Evolutionary conservation across 176 grass and related monocot genomes (phyloP).

Genomic region (Puccinellia tenuiflora): DNA sequence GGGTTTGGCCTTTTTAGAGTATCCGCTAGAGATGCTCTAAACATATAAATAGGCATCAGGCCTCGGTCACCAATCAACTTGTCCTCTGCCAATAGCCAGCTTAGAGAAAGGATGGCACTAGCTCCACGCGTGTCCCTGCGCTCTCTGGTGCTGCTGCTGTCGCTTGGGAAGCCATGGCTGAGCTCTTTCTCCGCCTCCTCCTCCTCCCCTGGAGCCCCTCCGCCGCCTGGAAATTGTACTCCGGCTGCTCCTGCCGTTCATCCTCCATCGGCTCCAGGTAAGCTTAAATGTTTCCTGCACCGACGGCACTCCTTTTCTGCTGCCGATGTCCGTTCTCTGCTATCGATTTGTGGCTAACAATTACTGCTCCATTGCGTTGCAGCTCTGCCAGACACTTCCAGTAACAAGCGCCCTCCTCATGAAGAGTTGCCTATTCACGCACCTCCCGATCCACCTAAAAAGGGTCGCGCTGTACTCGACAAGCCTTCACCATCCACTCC

Average conservation of each 20-base stretch:
- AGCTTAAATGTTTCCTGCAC: neutral
- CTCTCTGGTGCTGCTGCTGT: neutral
- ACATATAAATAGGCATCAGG: neutral
- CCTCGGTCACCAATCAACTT: neutral
- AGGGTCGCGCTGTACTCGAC: too few relatives aligned
- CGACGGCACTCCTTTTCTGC: neutral
- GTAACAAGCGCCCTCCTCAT: too few relatives aligned
- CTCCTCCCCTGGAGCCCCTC: neutral
- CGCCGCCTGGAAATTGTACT: neutral
- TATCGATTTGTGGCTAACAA: neutral
- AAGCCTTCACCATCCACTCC: too few relatives aligned
- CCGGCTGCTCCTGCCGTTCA: neutral
- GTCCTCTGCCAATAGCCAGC: neutral
- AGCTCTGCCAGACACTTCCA: too few relatives aligned
- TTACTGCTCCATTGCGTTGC: neutral
- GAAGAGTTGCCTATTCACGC: too few relatives aligned
- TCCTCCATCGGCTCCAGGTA: neutral
- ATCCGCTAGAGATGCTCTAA: too few relatives aligned
- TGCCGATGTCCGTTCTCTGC: neutral
- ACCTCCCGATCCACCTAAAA: too few relatives aligned
- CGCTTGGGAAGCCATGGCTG: neutral
- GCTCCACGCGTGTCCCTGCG: neutral
- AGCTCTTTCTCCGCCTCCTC: neutral
- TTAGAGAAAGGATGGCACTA: neutral
- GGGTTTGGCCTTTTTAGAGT: too few relatives aligned